These are phyloP conservation scores for Boletales sp. DNA, from an alignment of 768 basidiomycete species.

Conservation along the genomic window DNA sequence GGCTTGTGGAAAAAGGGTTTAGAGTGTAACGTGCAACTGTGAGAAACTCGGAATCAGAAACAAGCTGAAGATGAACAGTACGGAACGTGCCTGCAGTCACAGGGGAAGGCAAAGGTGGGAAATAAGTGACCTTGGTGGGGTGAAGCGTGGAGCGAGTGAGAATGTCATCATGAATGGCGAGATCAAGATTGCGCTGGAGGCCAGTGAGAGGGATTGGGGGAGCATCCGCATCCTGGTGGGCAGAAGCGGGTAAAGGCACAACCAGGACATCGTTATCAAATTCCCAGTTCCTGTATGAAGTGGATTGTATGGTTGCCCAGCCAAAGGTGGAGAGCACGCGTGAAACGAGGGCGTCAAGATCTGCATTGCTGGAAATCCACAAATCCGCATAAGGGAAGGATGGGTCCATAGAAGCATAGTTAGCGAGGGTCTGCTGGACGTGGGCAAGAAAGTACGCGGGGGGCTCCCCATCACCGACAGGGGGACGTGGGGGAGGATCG, in stretches of 20 bases:
- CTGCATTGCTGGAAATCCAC: slow-evolving; percentile 13
- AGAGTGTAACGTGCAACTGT: slow-evolving; percentile 10
- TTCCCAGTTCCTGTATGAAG: slow-evolving; percentile 23
- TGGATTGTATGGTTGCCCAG: slow-evolving; percentile 29
- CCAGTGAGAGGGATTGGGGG: slow-evolving; percentile 10
- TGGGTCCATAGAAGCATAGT: slow-evolving; percentile 41
- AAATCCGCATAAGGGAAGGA: slow-evolving; percentile 25
- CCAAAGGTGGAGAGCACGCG: slow-evolving; percentile 41
- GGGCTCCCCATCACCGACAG: slow-evolving; percentile 27
- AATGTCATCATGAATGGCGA: slow-evolving; percentile 21
- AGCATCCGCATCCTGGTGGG: not conserved
- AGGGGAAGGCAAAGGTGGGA: slow-evolving; percentile 14
- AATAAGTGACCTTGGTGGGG: slow-evolving; percentile 27
- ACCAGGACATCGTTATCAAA: slow-evolving; percentile 27
- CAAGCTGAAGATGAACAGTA: not conserved
- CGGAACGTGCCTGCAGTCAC: slow-evolving; percentile 14
- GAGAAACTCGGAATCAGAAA: slow-evolving; percentile 1
- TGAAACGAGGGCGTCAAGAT: slow-evolving; percentile 44
- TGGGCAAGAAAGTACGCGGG: slow-evolving; percentile 32
- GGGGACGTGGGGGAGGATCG: slow-evolving; percentile 31
- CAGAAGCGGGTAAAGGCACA: slow-evolving; percentile 11
- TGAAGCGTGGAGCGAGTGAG: slow-evolving; percentile 21
- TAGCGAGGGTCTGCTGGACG: slow-evolving; percentile 45
- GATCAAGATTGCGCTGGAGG: slow-evolving; percentile 27
- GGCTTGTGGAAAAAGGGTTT: slow-evolving; percentile 7